Percentiles rank a stretch among this genome's conserved stretches.
phyloP scores from a whole-genome alignment of 768 basidiomycete genomes.

The Auriscalpium vulgare region DNA sequence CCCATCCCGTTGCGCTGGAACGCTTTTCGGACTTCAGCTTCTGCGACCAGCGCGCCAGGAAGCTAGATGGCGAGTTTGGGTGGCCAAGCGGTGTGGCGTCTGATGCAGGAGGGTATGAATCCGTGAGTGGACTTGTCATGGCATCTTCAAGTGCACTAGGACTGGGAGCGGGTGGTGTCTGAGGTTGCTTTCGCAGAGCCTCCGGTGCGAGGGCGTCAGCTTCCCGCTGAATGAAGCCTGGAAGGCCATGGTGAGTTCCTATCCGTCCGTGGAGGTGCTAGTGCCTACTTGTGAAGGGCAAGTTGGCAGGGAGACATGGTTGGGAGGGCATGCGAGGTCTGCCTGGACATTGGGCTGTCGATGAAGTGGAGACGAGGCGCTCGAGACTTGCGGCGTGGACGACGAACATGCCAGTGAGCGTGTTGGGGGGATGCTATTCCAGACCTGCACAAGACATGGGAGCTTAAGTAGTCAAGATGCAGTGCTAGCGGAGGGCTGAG shows the following conservation, averaged over 20 bases:
- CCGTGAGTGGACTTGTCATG: conserved; percentile 22
- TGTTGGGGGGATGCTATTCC: background rate
- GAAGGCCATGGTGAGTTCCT: conserved; percentile 4
- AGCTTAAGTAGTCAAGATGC: no score
- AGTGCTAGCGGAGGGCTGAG: no score
- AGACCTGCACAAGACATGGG: background rate
- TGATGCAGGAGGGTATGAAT: background rate
- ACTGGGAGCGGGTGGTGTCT: conserved; percentile 20
- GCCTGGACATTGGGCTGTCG: background rate
- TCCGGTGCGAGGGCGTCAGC: conserved; percentile 50
- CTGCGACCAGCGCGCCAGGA: background rate
- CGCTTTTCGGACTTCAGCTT: conserved; percentile 4
- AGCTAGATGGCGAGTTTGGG: background rate
- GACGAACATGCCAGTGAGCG: background rate
- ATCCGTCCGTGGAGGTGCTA: background rate
- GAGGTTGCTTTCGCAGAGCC: conserved; percentile 48
- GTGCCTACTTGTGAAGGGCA: conserved; percentile 55
- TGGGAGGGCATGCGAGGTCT: conserved; percentile 38
- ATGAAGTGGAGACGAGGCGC: background rate
- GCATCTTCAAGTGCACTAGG: conserved; percentile 16
- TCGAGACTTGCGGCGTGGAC: background rate
- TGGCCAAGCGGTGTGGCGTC: background rate
- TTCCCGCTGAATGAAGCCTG: conserved; percentile 69
- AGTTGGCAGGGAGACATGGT: conserved; percentile 59
- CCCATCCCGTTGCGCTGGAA: background rate